Evolutionary conservation across 2,329 filamentous ascomycete genomes (phyloP), one percentile per base, ranked within the genome.

Genomic region (Phyllosticta citriasiana): DNA sequence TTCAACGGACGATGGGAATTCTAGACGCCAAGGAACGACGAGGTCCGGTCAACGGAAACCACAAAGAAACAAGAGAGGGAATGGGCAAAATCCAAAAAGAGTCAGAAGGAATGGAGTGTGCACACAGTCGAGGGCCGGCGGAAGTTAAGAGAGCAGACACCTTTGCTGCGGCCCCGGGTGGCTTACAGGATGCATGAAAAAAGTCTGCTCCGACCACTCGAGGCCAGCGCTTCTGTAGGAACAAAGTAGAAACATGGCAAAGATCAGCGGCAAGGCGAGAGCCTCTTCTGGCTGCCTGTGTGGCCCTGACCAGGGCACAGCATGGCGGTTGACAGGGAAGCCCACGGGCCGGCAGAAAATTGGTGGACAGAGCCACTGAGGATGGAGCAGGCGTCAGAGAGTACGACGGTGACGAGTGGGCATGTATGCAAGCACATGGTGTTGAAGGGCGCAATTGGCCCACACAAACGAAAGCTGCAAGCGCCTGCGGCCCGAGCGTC

Each of bases 81-180:
- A 60, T 60, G 58, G 58, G 50, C 58, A 56, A 60, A 53, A 56
- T 55, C 53, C 57, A 53, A 27, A 53, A 54, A 60, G 58, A 56
- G 55, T 52, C 35, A 47, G 53, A 60, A 55, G 58, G 58, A 47
- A 47, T 47, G 53, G 35, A 14, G 25, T n/a, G 19, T 52, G 57
- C 57, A 40, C 53, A 47, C 14, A 50, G 58, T 27, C 40, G 40
- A 47, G 40, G 58, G 58, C 58, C 35, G 4, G 58, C 47, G 35
- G 51, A 56, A 35, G 26, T 55, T 60, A 60, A 33, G 58, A 60
- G 40, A 12, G 40, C 40, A 22, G 35, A n/a, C 40, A 8, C 52
- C 25, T 50, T 24, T 60, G 58, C 53, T 47, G 53, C 58, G 58
- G 53, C 25, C 19, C 58, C 16, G n/a, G 26, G 58, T 60, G 58